Percentiles rank a stretch among this genome's conserved stretches.
Evolutionary conservation across 768 basidiomycete species (phyloP).

Genomic region (Tulasnella sp.): DNA sequence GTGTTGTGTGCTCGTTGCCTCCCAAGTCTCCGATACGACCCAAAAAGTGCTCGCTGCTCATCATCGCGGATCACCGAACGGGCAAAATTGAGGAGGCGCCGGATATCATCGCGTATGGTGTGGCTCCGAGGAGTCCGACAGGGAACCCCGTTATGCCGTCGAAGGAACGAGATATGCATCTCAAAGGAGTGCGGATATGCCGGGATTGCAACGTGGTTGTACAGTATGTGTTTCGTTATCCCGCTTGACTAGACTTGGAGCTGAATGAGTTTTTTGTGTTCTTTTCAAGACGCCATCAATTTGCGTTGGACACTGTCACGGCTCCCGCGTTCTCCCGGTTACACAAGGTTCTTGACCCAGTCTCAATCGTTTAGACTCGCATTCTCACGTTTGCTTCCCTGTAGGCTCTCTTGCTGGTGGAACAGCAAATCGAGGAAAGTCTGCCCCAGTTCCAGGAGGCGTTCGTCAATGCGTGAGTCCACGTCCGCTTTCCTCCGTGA

Average conservation of each 20-base stretch:
- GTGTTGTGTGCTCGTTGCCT: conserved; percentile 83
- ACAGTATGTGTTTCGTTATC: conserved; percentile 25
- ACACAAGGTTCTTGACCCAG: conserved; percentile 45
- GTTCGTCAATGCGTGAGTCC: conserved; percentile 61
- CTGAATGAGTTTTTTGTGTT: background rate
- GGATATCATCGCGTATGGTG: conserved; percentile 44
- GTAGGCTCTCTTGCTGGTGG: conserved; percentile 59
- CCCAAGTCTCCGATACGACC: conserved; percentile 58
- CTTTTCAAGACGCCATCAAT: conserved; percentile 57
- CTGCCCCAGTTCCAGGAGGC: conserved; percentile 79
- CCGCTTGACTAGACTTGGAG: background rate
- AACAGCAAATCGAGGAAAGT: conserved; percentile 80
- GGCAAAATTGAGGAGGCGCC: conserved; percentile 71
- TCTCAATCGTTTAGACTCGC: background rate
- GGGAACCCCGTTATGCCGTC: background rate
- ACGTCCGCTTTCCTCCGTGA: conserved; percentile 15
- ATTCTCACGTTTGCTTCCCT: background rate
- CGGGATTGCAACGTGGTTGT: conserved; percentile 71
- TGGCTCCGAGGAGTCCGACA: conserved; percentile 29
- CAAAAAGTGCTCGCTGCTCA: conserved; percentile 62
- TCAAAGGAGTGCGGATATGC: conserved; percentile 86
- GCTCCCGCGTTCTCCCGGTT: conserved; percentile 55
- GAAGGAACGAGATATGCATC: conserved; percentile 41
- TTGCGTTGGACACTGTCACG: conserved; percentile 47
- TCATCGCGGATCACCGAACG: conserved; percentile 73